Evolutionary conservation across 176 grass and related monocot genomes (phyloP), one percentile per base, ranked within the genome.

Genomic region (Carex cristatella): DNA sequence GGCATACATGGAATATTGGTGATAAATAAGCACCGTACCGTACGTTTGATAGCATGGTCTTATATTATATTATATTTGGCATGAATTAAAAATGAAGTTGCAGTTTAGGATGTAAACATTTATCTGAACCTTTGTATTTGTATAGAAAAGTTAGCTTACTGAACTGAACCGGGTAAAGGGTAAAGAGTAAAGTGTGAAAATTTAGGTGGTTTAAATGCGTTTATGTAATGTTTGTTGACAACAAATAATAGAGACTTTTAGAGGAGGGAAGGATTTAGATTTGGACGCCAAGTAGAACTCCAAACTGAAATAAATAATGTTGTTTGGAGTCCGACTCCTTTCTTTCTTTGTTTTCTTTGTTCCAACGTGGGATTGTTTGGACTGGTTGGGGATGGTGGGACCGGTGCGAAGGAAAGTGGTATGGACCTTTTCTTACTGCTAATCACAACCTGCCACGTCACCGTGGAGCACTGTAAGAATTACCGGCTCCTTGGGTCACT

Each of bases 211-310:
- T 16, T 46, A 35, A 57, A 79, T 48, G 28, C 51, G 4, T 30
- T 79, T 79, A 56, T 37, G 51, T 16, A 16, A 35, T 57, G 27
- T 27, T 53, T 14, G 40, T 55, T 5, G 11, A 0, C 3, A 56
- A 77, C 49, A 77, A 46, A 23, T 23, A 23, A 23, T 23, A 23
- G 23, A 23, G 23, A 23, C 23, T 23, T 23, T 23, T 23, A 23
- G 23, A 23, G 23, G 23, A 23, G 23, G 23, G 23, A 23, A 23
- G 23, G 23, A 23, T 23, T 23, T 23, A 23, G 72, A 18, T 18
- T 57, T 79, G 74, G 74, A 79, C 74, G 74, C 53, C 74, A 79
- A 79, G 53, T 79, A 31, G 74, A 79, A 79, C 53, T 79, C 74
- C 28, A 79, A 79, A 79, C 4, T 18, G 53, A 35, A 79, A 79